Conservation (phyloP, 352 stramenopile species). For the Pythium diclinum region DNA sequence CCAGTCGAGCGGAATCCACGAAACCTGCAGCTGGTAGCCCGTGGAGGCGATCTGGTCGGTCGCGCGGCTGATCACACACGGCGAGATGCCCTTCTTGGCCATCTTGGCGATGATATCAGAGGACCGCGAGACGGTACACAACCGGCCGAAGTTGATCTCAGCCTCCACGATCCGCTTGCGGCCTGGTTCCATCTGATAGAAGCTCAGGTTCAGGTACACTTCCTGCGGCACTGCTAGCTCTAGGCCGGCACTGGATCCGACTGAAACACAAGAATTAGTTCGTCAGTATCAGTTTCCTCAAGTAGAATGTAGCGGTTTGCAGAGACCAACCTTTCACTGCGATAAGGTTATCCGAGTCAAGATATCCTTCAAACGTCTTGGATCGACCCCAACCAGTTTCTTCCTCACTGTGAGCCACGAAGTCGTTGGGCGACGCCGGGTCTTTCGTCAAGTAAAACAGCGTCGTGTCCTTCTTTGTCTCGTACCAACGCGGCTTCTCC, state of each 20-base stretch:
- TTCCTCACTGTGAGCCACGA: conserved; percentile 34
- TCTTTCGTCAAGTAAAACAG: conserved; percentile 89
- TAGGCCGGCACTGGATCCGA: conserved; percentile 42
- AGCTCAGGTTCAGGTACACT: conserved; percentile 74
- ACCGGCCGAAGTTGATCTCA: conserved; percentile 62
- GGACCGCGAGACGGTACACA: conserved; percentile 71
- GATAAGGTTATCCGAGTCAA: conserved; percentile 71
- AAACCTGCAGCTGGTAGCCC: conserved; percentile 87
- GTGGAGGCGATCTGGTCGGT: conserved; percentile 60
- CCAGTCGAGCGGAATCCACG: conserved; percentile 89
- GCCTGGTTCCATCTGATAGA: conserved; percentile 70
- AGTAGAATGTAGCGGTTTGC: too few relatives aligned
- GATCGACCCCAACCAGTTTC: conserved; percentile 59
- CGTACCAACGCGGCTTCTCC: conserved; percentile 88
- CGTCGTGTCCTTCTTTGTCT: conserved; percentile 63
- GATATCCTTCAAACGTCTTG: conserved; percentile 37
- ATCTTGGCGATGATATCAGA: conserved; percentile 59
- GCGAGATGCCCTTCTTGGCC: conserved; percentile 63
- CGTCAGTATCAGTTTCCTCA: not conserved
- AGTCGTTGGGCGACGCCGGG: conserved; percentile 52
- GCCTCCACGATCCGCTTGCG: conserved; percentile 65
- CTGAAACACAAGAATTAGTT: conserved; percentile 26
- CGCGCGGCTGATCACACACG: conserved; percentile 60
- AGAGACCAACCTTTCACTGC: conserved; percentile 58
- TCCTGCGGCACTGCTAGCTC: conserved; percentile 56